These are phyloP conservation scores for Linnemannia elongata DNA, from an alignment of 192 early-diverging fungal species.

Conservation along the genomic window DNA sequence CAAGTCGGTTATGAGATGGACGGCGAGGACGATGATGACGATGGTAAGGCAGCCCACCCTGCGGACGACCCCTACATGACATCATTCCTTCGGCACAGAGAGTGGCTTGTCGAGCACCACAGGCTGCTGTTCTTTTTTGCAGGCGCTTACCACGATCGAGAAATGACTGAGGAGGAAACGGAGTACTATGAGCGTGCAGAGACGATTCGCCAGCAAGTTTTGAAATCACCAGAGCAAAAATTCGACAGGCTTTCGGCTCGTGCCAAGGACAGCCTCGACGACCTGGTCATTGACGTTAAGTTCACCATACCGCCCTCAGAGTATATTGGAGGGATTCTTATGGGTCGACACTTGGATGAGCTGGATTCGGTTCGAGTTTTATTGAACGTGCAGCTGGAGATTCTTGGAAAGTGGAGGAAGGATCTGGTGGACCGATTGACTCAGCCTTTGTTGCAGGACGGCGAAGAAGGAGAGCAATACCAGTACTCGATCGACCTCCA, in stretches of 20 bases:
- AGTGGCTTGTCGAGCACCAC: constrained; percentile 68
- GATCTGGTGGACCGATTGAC: constrained; percentile 43
- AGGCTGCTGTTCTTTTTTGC: constrained; percentile 72
- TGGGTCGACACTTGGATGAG: constrained; percentile 38
- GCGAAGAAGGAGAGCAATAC: constrained; percentile 47
- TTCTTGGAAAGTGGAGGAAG: constrained; percentile 49
- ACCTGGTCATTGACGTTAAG: neutral
- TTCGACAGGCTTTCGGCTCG: constrained; percentile 23
- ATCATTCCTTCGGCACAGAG: constrained; percentile 34
- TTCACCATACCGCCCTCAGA: constrained; percentile 3
- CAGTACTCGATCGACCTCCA: constrained; percentile 45
- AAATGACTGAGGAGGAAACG: constrained; percentile 60
- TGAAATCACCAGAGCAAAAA: constrained; percentile 32
- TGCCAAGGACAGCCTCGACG: neutral
- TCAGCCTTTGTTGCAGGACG: constrained; percentile 41
- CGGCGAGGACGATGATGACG: constrained; percentile 36
- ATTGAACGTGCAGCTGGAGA: constrained; percentile 52
- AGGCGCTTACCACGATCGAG: constrained; percentile 64
- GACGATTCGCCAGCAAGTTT: constrained; percentile 44
- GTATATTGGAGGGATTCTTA: constrained; percentile 36
- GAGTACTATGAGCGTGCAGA: constrained; percentile 57
- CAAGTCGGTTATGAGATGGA: neutral
- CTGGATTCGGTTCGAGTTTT: constrained; percentile 26
- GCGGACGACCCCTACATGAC: constrained; percentile 22
- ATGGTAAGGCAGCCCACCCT: constrained; percentile 10